Evolutionary conservation across 345 rosid genomes (phyloP).

Genomic region (Melaleuca quinquenervia): DNA sequence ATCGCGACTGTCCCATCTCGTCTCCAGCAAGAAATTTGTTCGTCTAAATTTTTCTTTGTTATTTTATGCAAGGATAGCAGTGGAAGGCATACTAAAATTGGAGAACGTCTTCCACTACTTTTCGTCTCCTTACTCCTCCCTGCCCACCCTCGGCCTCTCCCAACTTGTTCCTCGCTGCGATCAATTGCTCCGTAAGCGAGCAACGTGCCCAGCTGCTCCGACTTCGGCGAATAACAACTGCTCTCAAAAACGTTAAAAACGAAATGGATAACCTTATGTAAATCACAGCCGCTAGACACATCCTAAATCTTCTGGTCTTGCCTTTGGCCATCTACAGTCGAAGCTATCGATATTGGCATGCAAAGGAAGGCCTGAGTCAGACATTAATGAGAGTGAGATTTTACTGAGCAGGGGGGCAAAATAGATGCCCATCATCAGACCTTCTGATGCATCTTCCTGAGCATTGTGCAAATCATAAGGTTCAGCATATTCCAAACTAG

Average conservation of each 20-base stretch:
- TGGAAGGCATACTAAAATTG: too few relatives aligned
- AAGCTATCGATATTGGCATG: neutral
- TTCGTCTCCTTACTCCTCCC: too few relatives aligned
- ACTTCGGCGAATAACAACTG: too few relatives aligned
- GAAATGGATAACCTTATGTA: neutral
- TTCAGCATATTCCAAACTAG: neutral
- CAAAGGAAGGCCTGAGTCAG: neutral
- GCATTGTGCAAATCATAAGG: neutral
- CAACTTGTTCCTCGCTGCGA: too few relatives aligned
- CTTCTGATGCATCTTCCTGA: neutral
- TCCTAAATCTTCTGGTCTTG: neutral
- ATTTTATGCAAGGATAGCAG: neutral
- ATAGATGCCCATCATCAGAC: neutral
- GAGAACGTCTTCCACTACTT: too few relatives aligned
- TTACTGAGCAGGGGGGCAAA: too few relatives aligned
- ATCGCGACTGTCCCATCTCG: too few relatives aligned
- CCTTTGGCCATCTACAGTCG: neutral
- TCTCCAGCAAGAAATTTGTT: neutral
- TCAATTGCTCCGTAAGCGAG: too few relatives aligned
- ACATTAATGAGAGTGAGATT: neutral
- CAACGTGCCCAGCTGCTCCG: too few relatives aligned
- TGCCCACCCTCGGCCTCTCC: too few relatives aligned
- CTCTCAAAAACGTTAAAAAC: too few relatives aligned
- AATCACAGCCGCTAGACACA: neutral
- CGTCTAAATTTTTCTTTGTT: neutral